Conservation (phyloP, 2,329 filamentous ascomycete genomes). For the Teratosphaeriaceae sp. region DNA sequence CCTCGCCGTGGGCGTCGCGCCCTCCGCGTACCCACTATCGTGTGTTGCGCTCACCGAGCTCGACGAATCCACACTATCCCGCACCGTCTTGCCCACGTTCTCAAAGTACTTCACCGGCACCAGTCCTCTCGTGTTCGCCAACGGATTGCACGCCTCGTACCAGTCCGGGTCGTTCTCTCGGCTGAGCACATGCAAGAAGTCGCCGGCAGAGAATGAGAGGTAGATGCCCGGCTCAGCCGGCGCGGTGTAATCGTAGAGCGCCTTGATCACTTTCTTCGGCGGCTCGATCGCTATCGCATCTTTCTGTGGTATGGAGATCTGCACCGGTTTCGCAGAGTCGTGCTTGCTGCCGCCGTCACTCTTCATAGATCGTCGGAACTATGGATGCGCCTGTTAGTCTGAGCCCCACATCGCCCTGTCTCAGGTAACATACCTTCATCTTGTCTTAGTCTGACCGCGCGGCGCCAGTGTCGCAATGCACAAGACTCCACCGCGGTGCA, state of each 20-base stretch:
- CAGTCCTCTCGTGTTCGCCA: constrained; percentile 80
- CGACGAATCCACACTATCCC: constrained; percentile 62
- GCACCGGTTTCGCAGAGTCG: constrained; percentile 55
- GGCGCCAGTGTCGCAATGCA: neutral
- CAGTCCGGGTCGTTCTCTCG: constrained; percentile 91
- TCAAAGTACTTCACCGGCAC: constrained; percentile 95
- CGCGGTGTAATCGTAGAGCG: constrained; percentile 86
- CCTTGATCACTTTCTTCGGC: constrained; percentile 96
- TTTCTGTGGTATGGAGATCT: constrained; percentile 74
- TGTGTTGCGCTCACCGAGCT: constrained; percentile 55
- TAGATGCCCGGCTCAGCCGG: constrained; percentile 52
- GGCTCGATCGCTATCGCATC: constrained; percentile 82
- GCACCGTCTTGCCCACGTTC: constrained; percentile 80
- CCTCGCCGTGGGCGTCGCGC: constrained; percentile 20
- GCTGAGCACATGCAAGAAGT: constrained; percentile 97
- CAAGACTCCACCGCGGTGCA: neutral
- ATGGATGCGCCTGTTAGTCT: neutral
- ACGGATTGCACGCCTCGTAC: constrained; percentile 97
- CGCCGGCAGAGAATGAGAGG: constrained; percentile 85
- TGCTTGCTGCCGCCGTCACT: constrained; percentile 61
- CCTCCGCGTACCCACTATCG: constrained; percentile 83
- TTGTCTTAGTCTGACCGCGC: neutral
- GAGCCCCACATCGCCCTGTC: neutral
- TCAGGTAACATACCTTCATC: constrained; percentile 2
- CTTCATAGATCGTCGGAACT: constrained; percentile 80